Conservation (phyloP, 2,329 filamentous ascomycete species). For the Penicillium sp. region DNA sequence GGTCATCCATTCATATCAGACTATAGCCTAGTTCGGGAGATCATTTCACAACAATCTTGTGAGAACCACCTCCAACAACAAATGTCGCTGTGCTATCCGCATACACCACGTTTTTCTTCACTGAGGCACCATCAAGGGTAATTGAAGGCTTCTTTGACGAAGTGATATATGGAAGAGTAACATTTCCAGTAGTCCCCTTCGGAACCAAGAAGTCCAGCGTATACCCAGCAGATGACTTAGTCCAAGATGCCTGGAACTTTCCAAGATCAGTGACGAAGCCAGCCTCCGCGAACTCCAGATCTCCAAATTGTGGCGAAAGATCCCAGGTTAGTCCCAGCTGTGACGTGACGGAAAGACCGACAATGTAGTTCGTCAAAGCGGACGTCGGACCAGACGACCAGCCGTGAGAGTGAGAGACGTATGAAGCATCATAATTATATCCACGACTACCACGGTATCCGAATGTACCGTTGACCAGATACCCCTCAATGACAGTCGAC, state of each 20-base stretch:
- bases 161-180: slow-evolving; percentile 25
- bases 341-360: slow-evolving; percentile 45
- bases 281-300: slow-evolving; percentile 44
- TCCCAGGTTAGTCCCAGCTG: slow-evolving; percentile 45
- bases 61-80: slow-evolving; percentile 22
- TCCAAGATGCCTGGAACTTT: slow-evolving; percentile 35
- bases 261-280: slow-evolving; percentile 51
- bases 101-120: slow-evolving; percentile 20
- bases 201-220: slow-evolving; percentile 15
- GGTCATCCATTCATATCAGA: neutral
- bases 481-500: slow-evolving; percentile 62
- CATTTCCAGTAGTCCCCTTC: slow-evolving; percentile 16
- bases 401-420: slow-evolving; percentile 46
- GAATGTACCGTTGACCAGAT: slow-evolving; percentile 57
- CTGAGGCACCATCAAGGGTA: slow-evolving; percentile 21
- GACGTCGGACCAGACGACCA: slow-evolving; percentile 47
- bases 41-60: slow-evolving; percentile 20
- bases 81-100: slow-evolving; percentile 21
- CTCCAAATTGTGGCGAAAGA: slow-evolving; percentile 47
- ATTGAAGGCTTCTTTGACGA: slow-evolving; percentile 24
- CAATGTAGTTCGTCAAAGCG: slow-evolving; percentile 46
- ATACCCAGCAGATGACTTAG: slow-evolving; percentile 15
- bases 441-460: slow-evolving; percentile 56
- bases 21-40: neutral
- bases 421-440: slow-evolving; percentile 51